A percentile compares a stretch with the other conserved stretches of the same genome.
Evolutionary conservation across 352 stramenopile genomes (phyloP).

Genomic region (Pythium aristosporum): DNA sequence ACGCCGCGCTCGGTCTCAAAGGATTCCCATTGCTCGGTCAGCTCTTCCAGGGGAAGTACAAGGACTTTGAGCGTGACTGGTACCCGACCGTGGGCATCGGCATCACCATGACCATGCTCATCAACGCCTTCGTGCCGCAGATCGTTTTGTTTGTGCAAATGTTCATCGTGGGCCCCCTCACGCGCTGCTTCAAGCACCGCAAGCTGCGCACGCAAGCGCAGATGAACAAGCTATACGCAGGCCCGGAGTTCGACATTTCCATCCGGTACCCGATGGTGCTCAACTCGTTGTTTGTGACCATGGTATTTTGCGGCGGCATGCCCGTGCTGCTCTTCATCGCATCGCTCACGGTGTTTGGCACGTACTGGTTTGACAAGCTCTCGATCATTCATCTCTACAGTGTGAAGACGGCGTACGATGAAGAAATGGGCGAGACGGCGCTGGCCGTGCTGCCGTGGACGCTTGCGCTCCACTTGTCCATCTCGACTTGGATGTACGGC

Average conservation of each 20-base stretch:
- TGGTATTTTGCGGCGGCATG: constrained; percentile 79
- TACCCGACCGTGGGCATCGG: constrained; percentile 86
- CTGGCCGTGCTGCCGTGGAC: constrained; percentile 67
- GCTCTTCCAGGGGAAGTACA: constrained; percentile 76
- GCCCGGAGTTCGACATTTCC: constrained; percentile 70
- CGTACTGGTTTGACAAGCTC: constrained; percentile 84
- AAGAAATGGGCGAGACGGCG: constrained; percentile 63
- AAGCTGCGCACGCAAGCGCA: constrained; percentile 63
- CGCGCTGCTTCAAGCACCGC: constrained; percentile 37
- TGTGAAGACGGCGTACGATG: constrained; percentile 80
- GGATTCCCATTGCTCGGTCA: constrained; percentile 47
- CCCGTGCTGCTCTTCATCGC: constrained; percentile 80
- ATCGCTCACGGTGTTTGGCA: constrained; percentile 50
- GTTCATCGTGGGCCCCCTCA: constrained; percentile 54
- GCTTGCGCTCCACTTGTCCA: constrained; percentile 62
- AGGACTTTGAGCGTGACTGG: constrained; percentile 84
- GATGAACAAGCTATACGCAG: constrained; percentile 80
- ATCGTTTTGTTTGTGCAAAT: constrained; percentile 55
- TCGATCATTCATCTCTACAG: constrained; percentile 73
- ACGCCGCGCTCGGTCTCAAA: constrained; percentile 48
- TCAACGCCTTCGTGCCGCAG: constrained; percentile 79
- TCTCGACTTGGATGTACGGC: constrained; percentile 85
- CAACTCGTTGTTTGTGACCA: constrained; percentile 84
- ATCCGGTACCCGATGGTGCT: constrained; percentile 82
- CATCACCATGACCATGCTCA: constrained; percentile 85